Percentiles rank a stretch among this genome's conserved stretches.
phyloP scores from a whole-genome alignment of 345 rosid genomes.

The Conringia planisiliqua region DNA sequence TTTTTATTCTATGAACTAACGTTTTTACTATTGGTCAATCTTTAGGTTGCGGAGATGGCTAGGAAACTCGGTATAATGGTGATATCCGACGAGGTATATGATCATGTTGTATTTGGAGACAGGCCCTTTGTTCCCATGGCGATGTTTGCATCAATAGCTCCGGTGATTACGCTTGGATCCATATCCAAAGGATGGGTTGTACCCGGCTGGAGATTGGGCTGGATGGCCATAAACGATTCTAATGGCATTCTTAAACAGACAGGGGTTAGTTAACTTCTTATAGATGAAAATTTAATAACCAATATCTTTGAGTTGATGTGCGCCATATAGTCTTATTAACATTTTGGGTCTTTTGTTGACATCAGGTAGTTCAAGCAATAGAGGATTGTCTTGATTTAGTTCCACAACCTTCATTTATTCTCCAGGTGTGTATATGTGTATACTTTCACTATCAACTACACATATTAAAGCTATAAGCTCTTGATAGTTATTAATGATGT shows the following conservation, averaged over 20 bases:
- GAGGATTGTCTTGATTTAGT: conserved; percentile 31
- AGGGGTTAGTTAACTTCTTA: conserved; percentile 30
- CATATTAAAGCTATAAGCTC: background rate
- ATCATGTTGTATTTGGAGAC: conserved; percentile 39
- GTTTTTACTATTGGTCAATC: background rate
- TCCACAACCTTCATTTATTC: conserved; percentile 40
- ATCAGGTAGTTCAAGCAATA: conserved; percentile 44
- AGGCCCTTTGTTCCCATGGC: conserved; percentile 48
- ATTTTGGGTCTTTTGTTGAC: background rate
- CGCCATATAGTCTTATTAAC: background rate
- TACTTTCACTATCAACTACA: background rate
- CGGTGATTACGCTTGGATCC: conserved; percentile 48
- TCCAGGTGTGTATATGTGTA: conserved; percentile 37
- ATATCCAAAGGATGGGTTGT: conserved; percentile 54
- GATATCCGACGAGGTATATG: conserved; percentile 55
- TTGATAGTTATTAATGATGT: background rate
- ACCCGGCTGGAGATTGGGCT: conserved; percentile 56
- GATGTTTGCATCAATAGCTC: conserved; percentile 42
- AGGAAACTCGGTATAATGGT: conserved; percentile 45
- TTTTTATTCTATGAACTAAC: background rate
- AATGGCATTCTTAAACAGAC: conserved; percentile 25
- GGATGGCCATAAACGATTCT: conserved; percentile 43
- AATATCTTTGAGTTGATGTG: too few species aligned
- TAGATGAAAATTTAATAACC: background rate
- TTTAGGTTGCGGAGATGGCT: conserved; percentile 57